A percentile compares a stretch with the other conserved stretches of the same genome.
phyloP scores from a whole-genome alignment of 768 basidiomycete genomes.

The Podaxis mareebaensis region DNA sequence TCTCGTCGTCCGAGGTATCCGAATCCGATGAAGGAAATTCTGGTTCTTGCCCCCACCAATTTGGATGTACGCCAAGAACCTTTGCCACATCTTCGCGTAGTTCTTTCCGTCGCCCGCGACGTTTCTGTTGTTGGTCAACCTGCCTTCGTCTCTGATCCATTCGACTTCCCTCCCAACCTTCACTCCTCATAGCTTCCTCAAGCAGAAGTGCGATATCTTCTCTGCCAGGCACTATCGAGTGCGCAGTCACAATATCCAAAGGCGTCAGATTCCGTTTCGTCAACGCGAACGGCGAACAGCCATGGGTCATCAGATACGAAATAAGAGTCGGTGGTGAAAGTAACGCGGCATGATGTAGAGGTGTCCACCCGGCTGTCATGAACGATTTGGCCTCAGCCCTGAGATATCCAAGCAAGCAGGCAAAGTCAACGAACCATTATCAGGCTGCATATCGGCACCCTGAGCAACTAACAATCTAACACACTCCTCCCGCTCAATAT shows the following conservation, averaged over 20 bases:
- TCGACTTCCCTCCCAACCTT: slow-evolving; percentile 79
- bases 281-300: slow-evolving; percentile 77
- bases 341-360: slow-evolving; percentile 89
- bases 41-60: slow-evolving; percentile 67
- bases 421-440: slow-evolving; percentile 54
- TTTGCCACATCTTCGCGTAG: slow-evolving; percentile 61
- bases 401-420: slow-evolving; percentile 12
- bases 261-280: slow-evolving; percentile 83
- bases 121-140: slow-evolving; percentile 58
- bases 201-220: slow-evolving; percentile 86
- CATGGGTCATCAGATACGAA: slow-evolving; percentile 90
- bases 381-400: neutral
- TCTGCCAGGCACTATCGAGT: slow-evolving; percentile 77
- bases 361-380: slow-evolving; percentile 85
- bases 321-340: slow-evolving; percentile 88
- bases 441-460: slow-evolving; percentile 69
- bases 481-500: slow-evolving; percentile 90
- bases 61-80: slow-evolving; percentile 53
- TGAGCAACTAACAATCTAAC: slow-evolving; percentile 77
- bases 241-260: slow-evolving; percentile 86
- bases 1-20: slow-evolving; percentile 42
- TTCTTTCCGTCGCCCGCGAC: slow-evolving; percentile 50
- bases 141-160: slow-evolving; percentile 68
- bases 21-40: slow-evolving; percentile 42
- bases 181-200: slow-evolving; percentile 84